Conservation (phyloP, 2,329 filamentous ascomycete genomes). For the Fusarium drepaniforme region DNA sequence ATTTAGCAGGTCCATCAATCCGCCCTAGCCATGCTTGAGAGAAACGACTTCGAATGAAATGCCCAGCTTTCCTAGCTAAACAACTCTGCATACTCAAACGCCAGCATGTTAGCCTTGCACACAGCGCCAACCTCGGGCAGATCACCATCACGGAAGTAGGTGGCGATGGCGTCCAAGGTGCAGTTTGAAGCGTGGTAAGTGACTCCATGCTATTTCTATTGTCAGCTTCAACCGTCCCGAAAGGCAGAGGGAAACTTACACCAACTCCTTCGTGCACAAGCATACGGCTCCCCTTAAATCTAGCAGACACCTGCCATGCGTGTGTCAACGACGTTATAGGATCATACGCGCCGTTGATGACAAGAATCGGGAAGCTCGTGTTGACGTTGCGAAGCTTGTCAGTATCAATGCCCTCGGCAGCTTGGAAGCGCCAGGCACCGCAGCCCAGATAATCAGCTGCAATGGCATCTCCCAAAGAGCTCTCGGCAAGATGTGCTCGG, state of each 20-base stretch:
- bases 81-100: constrained; percentile 21
- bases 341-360: constrained; percentile 38
- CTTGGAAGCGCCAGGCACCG: constrained; percentile 27
- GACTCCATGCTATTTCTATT: constrained; percentile 18
- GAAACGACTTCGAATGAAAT: not conserved
- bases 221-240: not conserved
- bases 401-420: constrained; percentile 25
- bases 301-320: constrained; percentile 31
- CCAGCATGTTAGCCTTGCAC: constrained; percentile 24
- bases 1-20: not conserved
- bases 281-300: constrained; percentile 32
- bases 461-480: constrained; percentile 29
- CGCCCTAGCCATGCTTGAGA: not conserved
- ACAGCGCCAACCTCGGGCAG: constrained; percentile 17
- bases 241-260: constrained; percentile 17
- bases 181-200: constrained; percentile 27
- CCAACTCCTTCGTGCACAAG: constrained; percentile 38
- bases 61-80: not conserved
- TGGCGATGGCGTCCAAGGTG: constrained; percentile 14
- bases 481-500: constrained; percentile 20
- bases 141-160: constrained; percentile 19
- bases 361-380: constrained; percentile 31
- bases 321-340: constrained; percentile 28
- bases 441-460: constrained; percentile 14
- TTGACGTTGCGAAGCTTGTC: constrained; percentile 32